phyloP scores from a whole-genome alignment of 352 stramenopile species.

The Phytophthora meadii region DNA sequence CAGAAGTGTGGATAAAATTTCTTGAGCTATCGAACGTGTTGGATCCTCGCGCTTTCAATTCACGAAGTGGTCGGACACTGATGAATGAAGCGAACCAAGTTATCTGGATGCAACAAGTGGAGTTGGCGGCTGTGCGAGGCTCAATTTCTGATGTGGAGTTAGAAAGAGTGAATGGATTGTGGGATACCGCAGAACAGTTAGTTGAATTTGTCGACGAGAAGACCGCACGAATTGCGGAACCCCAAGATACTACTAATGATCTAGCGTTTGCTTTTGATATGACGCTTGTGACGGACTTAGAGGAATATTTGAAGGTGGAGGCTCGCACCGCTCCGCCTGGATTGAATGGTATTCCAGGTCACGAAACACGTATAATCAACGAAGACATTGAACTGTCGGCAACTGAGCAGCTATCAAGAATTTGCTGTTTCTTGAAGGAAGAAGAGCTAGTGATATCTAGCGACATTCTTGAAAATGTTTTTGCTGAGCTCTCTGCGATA shows the following conservation, averaged over 20 bases:
- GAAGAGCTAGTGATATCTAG: slow-evolving; percentile 2
- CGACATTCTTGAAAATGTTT: slow-evolving; percentile 25
- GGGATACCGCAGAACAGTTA: slow-evolving; percentile 17
- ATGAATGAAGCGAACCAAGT: slow-evolving; percentile 22
- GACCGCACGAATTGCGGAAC: neutral
- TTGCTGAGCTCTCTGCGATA: slow-evolving; percentile 32
- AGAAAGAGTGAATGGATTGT: slow-evolving; percentile 9
- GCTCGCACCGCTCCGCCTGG: neutral
- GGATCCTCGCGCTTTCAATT: slow-evolving; percentile 29
- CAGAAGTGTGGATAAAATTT: slow-evolving; percentile 29
- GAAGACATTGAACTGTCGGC: slow-evolving; percentile 15
- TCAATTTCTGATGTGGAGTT: neutral
- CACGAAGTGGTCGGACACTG: slow-evolving; percentile 30
- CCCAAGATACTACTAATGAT: neutral
- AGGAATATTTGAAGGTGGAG: slow-evolving; percentile 23
- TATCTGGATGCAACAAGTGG: slow-evolving; percentile 26
- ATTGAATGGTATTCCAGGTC: neutral
- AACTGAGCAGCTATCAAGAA: slow-evolving; percentile 21
- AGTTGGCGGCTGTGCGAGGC: slow-evolving; percentile 3
- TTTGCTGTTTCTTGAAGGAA: slow-evolving; percentile 2
- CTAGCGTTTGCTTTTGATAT: neutral
- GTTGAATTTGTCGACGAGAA: slow-evolving; percentile 10
- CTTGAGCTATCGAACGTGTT: slow-evolving; percentile 24
- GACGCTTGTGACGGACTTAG: slow-evolving; percentile 1
- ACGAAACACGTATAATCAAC: slow-evolving; percentile 5